phyloP scores from a whole-genome alignment of 2,329 filamentous ascomycete genomes.

The Ceratocystis destructans region DNA sequence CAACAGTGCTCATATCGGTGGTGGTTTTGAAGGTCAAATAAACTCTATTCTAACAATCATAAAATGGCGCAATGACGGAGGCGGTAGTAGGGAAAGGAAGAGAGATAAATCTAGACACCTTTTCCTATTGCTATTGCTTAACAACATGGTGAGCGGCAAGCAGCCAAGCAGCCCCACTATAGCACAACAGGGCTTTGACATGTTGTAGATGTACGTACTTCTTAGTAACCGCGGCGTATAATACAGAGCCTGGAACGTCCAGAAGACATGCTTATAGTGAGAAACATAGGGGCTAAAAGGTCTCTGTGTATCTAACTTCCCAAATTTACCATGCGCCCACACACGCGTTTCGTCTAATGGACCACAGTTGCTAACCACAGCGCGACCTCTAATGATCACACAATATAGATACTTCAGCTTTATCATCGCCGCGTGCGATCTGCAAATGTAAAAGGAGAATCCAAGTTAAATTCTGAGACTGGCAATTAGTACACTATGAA shows the following conservation, averaged over 20 bases:
- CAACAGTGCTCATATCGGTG: not conserved
- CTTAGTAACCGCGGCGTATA: not conserved
- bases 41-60: no score
- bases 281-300: not conserved
- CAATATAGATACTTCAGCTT: not conserved
- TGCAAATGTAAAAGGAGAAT: not conserved
- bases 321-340: not conserved
- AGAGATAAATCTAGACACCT: not conserved
- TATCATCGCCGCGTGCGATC: not conserved
- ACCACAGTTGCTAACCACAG: not conserved
- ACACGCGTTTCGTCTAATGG: not conserved
- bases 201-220: not conserved
- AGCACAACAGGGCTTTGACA: not conserved
- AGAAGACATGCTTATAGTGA: not conserved
- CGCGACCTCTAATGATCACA: not conserved
- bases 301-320: no score
- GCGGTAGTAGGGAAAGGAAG: no score
- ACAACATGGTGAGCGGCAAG: not conserved
- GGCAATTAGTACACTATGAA: conserved; percentile 1
- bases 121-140: not conserved
- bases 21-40: no score
- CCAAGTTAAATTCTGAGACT: not conserved
- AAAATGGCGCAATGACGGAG: no score
- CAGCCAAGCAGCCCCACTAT: not conserved
- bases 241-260: not conserved